These are phyloP conservation scores for Sordariomycetes sp. DNA, from an alignment of 2,329 filamentous ascomycete genomes.

Conservation along the genomic window DNA sequence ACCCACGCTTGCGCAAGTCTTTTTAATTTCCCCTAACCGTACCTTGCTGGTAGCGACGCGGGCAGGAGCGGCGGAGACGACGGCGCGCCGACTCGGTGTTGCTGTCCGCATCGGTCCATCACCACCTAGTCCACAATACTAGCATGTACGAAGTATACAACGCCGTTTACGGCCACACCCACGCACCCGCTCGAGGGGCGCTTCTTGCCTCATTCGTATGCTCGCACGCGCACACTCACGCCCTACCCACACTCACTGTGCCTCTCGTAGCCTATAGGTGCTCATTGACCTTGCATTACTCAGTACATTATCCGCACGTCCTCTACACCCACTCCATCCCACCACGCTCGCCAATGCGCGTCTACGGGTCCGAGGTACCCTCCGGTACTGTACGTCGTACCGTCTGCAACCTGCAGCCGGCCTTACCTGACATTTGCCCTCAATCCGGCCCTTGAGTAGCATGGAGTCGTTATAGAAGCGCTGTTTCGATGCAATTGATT, in stretches of 20 bases:
- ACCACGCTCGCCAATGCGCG: background rate
- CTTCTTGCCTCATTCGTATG: background rate
- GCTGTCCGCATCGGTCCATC: background rate
- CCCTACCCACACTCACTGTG: background rate
- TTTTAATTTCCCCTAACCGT: background rate
- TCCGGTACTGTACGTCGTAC: slow-evolving; percentile 1
- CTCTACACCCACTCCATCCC: background rate
- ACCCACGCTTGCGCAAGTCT: background rate
- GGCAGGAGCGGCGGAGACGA: background rate
- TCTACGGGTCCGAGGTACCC: slow-evolving; percentile 2
- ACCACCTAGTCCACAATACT: background rate
- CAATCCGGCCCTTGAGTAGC: background rate
- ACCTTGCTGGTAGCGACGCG: background rate
- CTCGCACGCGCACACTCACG: background rate
- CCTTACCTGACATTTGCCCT: background rate
- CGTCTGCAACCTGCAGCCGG: background rate
- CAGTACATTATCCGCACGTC: slow-evolving; percentile 1
- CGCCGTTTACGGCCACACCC: background rate
- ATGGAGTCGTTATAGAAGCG: background rate
- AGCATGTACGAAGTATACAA: background rate
- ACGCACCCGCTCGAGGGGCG: background rate
- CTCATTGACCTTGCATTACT: background rate
- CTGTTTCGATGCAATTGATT: slow-evolving; percentile 3
- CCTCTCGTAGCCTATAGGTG: background rate
- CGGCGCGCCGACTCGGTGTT: slow-evolving; percentile 1